phyloP scores from a whole-genome alignment of 441 rosid species.

The Brassica hybrid region DNA sequence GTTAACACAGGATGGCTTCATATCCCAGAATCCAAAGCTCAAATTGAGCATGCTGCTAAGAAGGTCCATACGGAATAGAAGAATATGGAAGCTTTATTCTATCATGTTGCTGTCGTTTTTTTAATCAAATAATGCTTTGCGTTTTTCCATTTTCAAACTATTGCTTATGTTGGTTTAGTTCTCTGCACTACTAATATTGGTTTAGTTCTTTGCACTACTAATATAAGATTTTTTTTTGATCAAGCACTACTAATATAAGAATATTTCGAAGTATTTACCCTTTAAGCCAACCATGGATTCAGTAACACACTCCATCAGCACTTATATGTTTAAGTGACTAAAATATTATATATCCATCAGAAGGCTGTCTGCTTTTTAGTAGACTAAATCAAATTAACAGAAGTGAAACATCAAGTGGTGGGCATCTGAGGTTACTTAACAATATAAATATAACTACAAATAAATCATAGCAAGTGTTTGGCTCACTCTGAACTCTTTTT shows the following conservation, averaged over 20 bases:
- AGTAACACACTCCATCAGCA: constrained; percentile 20
- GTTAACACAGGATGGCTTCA: no score
- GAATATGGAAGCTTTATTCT: background rate
- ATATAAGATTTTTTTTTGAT: background rate
- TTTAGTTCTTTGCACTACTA: background rate
- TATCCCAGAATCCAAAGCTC: no score
- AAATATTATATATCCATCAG: constrained; percentile 28
- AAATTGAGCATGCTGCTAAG: no score
- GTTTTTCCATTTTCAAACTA: background rate
- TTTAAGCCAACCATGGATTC: background rate
- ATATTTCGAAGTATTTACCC: background rate
- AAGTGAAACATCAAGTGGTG: constrained; percentile 29
- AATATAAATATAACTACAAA: constrained; percentile 29
- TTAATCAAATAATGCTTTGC: background rate
- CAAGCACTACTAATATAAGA: background rate
- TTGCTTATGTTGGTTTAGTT: background rate
- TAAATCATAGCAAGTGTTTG: constrained; percentile 36
- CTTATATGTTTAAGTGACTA: background rate
- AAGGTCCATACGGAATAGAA: no score
- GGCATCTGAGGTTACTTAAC: constrained; percentile 32
- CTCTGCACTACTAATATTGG: no score
- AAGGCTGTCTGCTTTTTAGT: constrained; percentile 35
- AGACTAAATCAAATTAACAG: background rate
- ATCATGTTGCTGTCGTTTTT: background rate
- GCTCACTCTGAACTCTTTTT: background rate